Percentiles rank a stretch among this genome's conserved stretches.
Evolutionary conservation across 352 stramenopile genomes (phyloP).

Genomic region (Thraustotheca clavata): DNA sequence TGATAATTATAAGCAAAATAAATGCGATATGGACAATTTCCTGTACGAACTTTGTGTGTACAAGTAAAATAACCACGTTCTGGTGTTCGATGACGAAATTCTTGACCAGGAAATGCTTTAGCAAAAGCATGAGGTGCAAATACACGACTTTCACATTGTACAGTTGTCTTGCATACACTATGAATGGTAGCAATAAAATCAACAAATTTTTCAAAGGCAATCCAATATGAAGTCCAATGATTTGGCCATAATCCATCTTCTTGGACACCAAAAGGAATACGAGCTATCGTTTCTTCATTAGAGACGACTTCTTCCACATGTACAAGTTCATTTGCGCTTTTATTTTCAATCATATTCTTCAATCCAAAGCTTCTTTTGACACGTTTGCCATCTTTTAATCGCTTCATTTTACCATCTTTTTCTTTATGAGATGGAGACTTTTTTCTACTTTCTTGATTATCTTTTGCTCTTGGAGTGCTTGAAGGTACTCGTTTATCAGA

Average conservation of each 20-base stretch:
- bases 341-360: too few species aligned
- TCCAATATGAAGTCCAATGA: background rate
- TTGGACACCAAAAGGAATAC: background rate
- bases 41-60: background rate
- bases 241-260: background rate
- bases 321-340: too few species aligned
- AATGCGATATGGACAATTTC: background rate
- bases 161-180: background rate
- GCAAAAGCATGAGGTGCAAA: background rate
- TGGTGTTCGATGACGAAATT: background rate
- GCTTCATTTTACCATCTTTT: too few species aligned
- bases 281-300: background rate
- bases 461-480: too few species aligned
- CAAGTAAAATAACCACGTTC: background rate
- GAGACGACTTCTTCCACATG: too few species aligned
- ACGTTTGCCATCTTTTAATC: too few species aligned
- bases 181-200: background rate
- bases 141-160: background rate
- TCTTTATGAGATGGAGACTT: too few species aligned
- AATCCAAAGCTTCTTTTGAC: too few species aligned
- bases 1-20: background rate
- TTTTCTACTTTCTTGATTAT: too few species aligned
- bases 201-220: background rate
- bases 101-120: background rate
- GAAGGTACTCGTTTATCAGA: too few species aligned